Conservation (phyloP, 2,329 filamentous ascomycete genomes). For the Claviceps humidiphila region DNA sequence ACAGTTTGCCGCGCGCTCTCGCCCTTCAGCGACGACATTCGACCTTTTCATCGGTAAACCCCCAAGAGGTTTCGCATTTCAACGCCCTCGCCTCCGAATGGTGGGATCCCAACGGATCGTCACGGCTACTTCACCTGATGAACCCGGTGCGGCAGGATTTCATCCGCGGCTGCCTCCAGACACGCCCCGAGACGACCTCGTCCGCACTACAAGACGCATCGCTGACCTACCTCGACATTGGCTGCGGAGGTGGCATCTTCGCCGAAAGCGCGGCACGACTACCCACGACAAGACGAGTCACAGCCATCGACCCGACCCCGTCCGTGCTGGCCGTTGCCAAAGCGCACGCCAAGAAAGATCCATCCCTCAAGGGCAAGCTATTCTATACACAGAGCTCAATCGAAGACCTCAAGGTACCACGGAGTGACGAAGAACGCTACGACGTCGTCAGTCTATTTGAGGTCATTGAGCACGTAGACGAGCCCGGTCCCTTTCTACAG, state of each 20-base stretch:
- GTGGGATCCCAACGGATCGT: slow-evolving; percentile 95
- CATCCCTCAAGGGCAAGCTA: slow-evolving; percentile 48
- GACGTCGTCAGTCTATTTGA: slow-evolving; percentile 86
- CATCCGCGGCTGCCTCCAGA: slow-evolving; percentile 56
- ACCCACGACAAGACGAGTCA: slow-evolving; percentile 47
- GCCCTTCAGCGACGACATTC: slow-evolving; percentile 9
- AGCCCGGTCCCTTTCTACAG: slow-evolving; percentile 61
- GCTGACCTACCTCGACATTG: slow-evolving; percentile 74
- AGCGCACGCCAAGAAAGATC: slow-evolving; percentile 63
- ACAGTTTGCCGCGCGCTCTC: neutral
- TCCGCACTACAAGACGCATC: slow-evolving; percentile 14
- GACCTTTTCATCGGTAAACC: slow-evolving; percentile 61
- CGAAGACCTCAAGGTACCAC: slow-evolving; percentile 47
- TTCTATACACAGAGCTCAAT: slow-evolving; percentile 65
- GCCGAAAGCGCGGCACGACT: slow-evolving; percentile 73
- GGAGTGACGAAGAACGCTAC: slow-evolving; percentile 34
- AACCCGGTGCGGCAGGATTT: slow-evolving; percentile 94
- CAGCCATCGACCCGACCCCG: slow-evolving; percentile 65
- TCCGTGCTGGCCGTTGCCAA: slow-evolving; percentile 64
- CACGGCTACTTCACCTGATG: slow-evolving; percentile 89
- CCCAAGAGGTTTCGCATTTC: slow-evolving; percentile 87
- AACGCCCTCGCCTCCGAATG: slow-evolving; percentile 82
- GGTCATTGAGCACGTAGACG: slow-evolving; percentile 83
- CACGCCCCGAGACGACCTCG: slow-evolving; percentile 28
- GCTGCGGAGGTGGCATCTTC: slow-evolving; percentile 94